Evolutionary conservation across 768 basidiomycete species (phyloP), one percentile per base, ranked within the genome.

Genomic region (Panaeolus papilionaceus): DNA sequence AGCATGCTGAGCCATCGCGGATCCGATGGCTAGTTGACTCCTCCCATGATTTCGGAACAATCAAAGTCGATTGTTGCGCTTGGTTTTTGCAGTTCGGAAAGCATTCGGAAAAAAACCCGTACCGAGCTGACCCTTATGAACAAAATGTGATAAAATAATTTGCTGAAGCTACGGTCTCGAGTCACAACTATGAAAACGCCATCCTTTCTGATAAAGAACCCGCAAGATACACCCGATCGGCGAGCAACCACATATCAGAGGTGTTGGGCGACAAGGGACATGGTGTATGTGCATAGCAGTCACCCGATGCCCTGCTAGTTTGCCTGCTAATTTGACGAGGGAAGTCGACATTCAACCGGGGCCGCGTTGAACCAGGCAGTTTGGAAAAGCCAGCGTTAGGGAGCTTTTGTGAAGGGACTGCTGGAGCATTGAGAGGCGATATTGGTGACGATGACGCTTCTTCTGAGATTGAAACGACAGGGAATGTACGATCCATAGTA

Each of bases 211-310:
- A 44, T 51, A 58, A 58, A 7, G 33, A 33, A 12, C 28, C 11
- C 28, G 54, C 16, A 26, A 26, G 1, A 58, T 58, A 37, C 26
- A 58, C 26, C 26, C 26, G 54, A 33, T 58, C 54, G 3, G 54
- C 54, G 5, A 28, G 28, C 28, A 58, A 33, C 54, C 54, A 58
- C 54, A 58, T 58, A 23, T 58, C 10, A 12, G 54, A 58, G 12
- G 54, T 58, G 33, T 58, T 37, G 6, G 54, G 54, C 11, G 54
- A 58, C 54, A 58, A 58, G 33, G 54, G 54, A 37, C 54, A 58
- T 37, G 54, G 54, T 14, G 54, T n/a, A 4, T 6, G 28, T 3
- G 28, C 54, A 33, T 28, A 58, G 42, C 14, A 5, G 16, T 44
- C 42, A 18, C 42, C 14, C 16, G 12, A 16, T 14, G 42, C 18